Base-by-base conservation (phyloP, 1,284 basidiomycete species). In the Singerocomus rubriflavus region DNA sequence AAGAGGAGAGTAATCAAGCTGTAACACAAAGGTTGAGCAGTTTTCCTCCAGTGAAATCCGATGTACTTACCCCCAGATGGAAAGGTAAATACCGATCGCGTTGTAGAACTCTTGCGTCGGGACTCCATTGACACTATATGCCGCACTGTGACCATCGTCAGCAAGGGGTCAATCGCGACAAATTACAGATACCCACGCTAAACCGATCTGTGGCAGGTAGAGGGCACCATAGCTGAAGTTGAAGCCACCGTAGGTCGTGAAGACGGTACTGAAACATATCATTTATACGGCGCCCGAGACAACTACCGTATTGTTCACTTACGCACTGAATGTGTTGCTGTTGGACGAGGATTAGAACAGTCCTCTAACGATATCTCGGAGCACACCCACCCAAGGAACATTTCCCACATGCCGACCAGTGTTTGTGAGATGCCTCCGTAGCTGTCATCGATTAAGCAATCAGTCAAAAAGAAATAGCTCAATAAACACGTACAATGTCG, bases 391-490 rank as follows among this genome's bases (percentile, higher is more conserved):
- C 63, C 62, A 33, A 67, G 63, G 51, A 58, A 67, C 53, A 64
- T 59, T 33, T 65, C 65, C 62, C 65, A 67, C 63, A 66, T 62
- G 39, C 65, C 62, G 6, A 64, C 62, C 11, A 64, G 47, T 2
- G 62, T 64, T 46, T 64, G 65, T 14, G 55, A 59, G 36, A 66
- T 67, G 30, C 63, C 62, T 8, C 63, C 65, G 29, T 67, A 64
- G 48, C 65, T 64, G n/a, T 36, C 34, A 46, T 33, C 10, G 26
- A 25, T 21, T 52, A 29, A 43, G 39, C 3, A 5, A 25, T 17
- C 27, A 11, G 16, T 17, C 16, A 37, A 30, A 26, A 13, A 4
- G 4, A 34, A 10, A 33, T 13, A 30, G 21, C 6, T 13, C n/a
- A n/a, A 36, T 26, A 14, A 36, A 34, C 31, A 49, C 63, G 17